Base-by-base conservation (phyloP, 306 rosid genomes). In the Acmispon strigosus region DNA sequence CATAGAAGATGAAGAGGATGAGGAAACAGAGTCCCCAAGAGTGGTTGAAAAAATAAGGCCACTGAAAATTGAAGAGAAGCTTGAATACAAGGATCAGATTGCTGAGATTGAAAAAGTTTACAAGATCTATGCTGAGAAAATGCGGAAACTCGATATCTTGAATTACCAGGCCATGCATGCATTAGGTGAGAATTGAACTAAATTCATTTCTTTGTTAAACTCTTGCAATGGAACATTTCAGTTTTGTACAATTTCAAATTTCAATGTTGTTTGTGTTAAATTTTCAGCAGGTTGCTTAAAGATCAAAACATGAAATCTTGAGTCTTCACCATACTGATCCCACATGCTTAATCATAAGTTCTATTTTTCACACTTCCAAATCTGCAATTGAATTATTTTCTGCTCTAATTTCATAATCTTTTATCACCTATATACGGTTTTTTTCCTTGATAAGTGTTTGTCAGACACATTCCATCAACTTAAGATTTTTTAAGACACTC, bases 151-250 rank as follows among this genome's bases (percentile, higher is more conserved):
- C 62, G 98, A 93, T 70, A 81, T 87, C 68, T 60, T 93, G 84
- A 93, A 93, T 76, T 78, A 70, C 79, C 97, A 90, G 80, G 76
- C 89, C 81, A 83, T 93, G 97, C 96, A 93, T 87, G 88, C 88
- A 66, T 72, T 89, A 66, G 97, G 97, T 93, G 32, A 70, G 87
- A 77, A 75, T 49, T 55, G 14, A 76, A 64, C 62, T 29, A 18
- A 12, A 39, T 39, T 48, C 17, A 10, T 44, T 53, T 76, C 54
- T 36, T 29, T 59, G 62, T 60, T 79, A 43, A 42, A 39, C 20
- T 73, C 17, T 29, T 47, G 61, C 47, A 4, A 3, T 65, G 9
- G 17, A 64, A 39, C 37, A 69, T 74, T 36, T 74, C 63, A 48
- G 0, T 27, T 49, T 66, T 19, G 14, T 10, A 24, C 32, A 27